Base-by-base conservation (phyloP, 306 rosid species). In the Medicago truncatula region DNA sequence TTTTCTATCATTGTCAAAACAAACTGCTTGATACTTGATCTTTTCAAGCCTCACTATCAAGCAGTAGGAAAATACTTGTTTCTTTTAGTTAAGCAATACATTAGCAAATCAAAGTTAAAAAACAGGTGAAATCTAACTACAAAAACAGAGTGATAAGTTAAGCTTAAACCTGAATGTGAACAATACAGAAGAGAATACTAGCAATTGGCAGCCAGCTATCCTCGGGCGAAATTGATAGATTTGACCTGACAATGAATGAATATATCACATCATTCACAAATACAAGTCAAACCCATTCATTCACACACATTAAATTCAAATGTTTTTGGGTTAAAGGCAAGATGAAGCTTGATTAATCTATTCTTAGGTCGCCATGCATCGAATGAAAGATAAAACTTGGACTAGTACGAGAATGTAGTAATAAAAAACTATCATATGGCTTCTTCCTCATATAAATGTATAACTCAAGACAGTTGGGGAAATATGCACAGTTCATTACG, bases 161-260 rank as follows among this genome's bases (percentile, higher is more conserved):
- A 69, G 36, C 38, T 56, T 39, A 56, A 86, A 91, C 99, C 99
- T 95, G 99, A 79, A 90, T 68, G 69, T 95, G 99, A 85, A 89
- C 73, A 13, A 92, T 82, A 91, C 99, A 84, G 84, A 90, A 85
- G 34, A 95, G 60, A 70, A 95, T 90, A 89, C 99, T 90, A 61
- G 89, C 93, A 71, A 95, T 86, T 36, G 98, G 97, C 76, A 92
- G 86, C 98, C 97, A 95, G 70, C 97, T 92, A 60, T 95, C 98
- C 71, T 95, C 97, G 2, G 97, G 96, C 1, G 97, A 92, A 62
- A 92, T 31, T 1, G 91, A 87, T 78, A 95, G 83, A 82, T 92
- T 95, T 50, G 97, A 79, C 87, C 97, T 95, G 78, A 75, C 13
- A 61, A 3, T 57, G 74, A 79, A 81, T 67, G 53, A 74, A 78